Evolutionary conservation across 108 stramenopile genomes (phyloP).

Genomic region (Mediolabrus comicus): DNA sequence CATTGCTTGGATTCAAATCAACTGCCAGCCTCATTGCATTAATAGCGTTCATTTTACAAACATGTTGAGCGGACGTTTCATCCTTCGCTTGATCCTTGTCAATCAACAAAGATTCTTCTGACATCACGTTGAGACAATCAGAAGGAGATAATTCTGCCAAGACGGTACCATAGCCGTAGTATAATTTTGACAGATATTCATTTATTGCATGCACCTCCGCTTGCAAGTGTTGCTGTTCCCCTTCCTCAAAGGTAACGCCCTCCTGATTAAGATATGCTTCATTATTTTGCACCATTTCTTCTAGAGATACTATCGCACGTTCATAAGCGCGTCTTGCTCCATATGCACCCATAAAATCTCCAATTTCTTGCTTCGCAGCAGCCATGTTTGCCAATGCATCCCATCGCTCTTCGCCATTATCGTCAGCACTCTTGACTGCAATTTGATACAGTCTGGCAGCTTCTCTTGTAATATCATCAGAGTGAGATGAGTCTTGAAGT

Average conservation of each 20-base stretch:
- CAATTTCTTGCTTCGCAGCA: conserved; percentile 38
- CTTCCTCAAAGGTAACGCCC: conserved; percentile 9
- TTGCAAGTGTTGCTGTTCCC: background rate
- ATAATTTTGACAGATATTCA: conserved; percentile 48
- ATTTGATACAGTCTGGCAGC: conserved; percentile 33
- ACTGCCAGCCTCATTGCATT: conserved; percentile 67
- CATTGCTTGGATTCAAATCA: conserved; percentile 55
- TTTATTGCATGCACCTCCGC: conserved; percentile 18
- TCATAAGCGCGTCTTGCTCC: conserved; percentile 31
- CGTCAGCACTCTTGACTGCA: conserved; percentile 15
- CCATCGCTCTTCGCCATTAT: conserved; percentile 34
- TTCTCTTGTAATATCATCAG: conserved; percentile 30
- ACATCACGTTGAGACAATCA: conserved; percentile 45
- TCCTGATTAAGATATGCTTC: conserved; percentile 16
- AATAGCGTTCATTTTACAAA: conserved; percentile 62
- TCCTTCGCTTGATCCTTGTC: conserved; percentile 26
- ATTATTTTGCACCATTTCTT: conserved; percentile 24
- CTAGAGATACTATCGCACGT: conserved; percentile 33
- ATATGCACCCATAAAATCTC: conserved; percentile 16
- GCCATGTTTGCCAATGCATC: conserved; percentile 54
- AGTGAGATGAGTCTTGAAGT: conserved; percentile 37
- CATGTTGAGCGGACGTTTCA: conserved; percentile 22
- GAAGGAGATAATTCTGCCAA: conserved; percentile 37
- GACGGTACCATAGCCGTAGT: conserved; percentile 56
- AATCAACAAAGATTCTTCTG: conserved; percentile 60